Conservation (phyloP, 2,329 filamentous ascomycete species). For the Hypocreales sp. region DNA sequence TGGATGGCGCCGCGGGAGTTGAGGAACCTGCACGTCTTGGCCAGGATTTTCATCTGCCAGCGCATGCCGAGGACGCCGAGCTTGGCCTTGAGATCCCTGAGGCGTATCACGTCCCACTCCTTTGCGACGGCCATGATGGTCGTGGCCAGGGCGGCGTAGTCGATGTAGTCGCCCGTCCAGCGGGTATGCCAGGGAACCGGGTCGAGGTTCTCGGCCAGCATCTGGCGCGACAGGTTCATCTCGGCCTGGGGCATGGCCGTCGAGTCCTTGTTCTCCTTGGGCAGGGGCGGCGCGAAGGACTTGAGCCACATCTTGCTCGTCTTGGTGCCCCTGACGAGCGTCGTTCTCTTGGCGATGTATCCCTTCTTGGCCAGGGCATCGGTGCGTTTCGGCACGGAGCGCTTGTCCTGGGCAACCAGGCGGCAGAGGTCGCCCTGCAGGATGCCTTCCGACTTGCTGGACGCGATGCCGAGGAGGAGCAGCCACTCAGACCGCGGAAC, state of each 20-base stretch:
- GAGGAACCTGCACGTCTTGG: constrained; percentile 42
- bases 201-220: constrained; percentile 28
- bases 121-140: constrained; percentile 41
- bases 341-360: constrained; percentile 45
- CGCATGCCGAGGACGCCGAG: constrained; percentile 36
- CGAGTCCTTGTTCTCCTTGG: constrained; percentile 16
- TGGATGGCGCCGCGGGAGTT: constrained; percentile 38
- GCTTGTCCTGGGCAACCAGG: constrained; percentile 45
- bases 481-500: constrained; percentile 44
- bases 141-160: constrained; percentile 40
- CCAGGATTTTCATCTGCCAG: constrained; percentile 45
- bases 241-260: constrained; percentile 12
- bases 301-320: constrained; percentile 49
- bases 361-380: constrained; percentile 43
- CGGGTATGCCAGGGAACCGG: constrained; percentile 38
- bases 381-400: constrained; percentile 45
- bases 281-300: constrained; percentile 32
- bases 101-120: constrained; percentile 41
- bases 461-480: constrained; percentile 40
- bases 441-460: constrained; percentile 36
- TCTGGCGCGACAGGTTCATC: constrained; percentile 22
- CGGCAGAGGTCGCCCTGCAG: constrained; percentile 44
- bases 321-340: constrained; percentile 40
- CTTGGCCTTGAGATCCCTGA: constrained; percentile 41
- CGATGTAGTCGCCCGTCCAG: constrained; percentile 43